phyloP scores from a whole-genome alignment of 495 filamentous ascomycete species.

The Penicillium longicatenatum region DNA sequence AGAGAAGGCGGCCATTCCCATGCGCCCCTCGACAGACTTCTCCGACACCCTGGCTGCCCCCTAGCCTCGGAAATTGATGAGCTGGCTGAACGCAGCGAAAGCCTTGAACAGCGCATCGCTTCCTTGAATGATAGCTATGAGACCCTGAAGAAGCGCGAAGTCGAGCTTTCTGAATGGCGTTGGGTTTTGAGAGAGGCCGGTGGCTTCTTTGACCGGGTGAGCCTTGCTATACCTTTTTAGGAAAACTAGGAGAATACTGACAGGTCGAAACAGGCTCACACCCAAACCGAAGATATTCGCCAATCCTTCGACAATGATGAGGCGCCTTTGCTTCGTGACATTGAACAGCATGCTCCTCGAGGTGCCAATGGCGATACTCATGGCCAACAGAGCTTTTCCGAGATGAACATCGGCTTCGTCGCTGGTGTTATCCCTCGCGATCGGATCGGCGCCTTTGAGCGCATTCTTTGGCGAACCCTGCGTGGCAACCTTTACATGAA shows the following conservation, averaged over 20 bases:
- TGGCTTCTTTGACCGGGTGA: constrained; percentile 88
- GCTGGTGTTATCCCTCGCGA: constrained; percentile 94
- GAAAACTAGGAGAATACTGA: constrained; percentile 27
- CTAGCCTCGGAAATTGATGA: constrained; percentile 93
- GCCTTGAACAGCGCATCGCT: constrained; percentile 85
- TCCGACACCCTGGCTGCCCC: constrained; percentile 81
- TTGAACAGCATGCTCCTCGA: constrained; percentile 69
- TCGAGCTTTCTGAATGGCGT: constrained; percentile 96
- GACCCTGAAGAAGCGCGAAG: constrained; percentile 93
- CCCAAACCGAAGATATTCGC: constrained; percentile 94
- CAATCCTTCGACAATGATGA: constrained; percentile 86
- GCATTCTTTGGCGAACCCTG: constrained; percentile 94
- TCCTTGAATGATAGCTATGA: constrained; percentile 97
- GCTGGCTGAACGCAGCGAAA: constrained; percentile 86
- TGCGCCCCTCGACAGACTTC: constrained; percentile 84
- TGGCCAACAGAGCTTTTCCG: constrained; percentile 81
- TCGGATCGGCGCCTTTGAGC: constrained; percentile 91
- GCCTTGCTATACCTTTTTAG: constrained; percentile 13
- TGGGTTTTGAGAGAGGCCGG: constrained; percentile 96
- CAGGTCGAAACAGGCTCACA: constrained; percentile 63
- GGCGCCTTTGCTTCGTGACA: constrained; percentile 77
- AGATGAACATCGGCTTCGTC: constrained; percentile 99
- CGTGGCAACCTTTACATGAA: constrained; percentile 99
- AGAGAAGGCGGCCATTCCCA: constrained; percentile 83
- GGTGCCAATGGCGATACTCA: constrained; percentile 70